Evolutionary conservation across 352 stramenopile genomes (phyloP), one percentile per base, ranked within the genome.

Genomic region (Stramenopiles sp.): DNA sequence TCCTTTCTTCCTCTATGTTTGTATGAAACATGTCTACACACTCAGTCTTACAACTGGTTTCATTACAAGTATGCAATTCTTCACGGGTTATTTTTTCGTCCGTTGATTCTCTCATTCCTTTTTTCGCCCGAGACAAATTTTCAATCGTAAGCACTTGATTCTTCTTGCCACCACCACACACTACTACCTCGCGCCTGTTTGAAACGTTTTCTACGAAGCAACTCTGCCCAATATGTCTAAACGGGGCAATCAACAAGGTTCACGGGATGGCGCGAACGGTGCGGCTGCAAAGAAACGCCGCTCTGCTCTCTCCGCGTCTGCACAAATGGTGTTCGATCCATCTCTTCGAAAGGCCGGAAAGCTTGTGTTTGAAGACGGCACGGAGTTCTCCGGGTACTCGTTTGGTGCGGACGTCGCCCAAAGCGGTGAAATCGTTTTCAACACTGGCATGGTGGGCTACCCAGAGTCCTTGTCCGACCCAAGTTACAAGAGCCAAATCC

Each of bases 381-480:
- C 85, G 18, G 80, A 80, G 68, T 91, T 92, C 80, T 77, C 79
- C 1, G 87, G 88, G 25, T 87, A 89, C 79, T 96, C 87, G 79
- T 98, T 98, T 82, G 94, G 94, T 74, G 90, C 92, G 18, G 75
- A 87, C 18, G 85, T 82, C 49, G 86, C 83, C 75, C 87, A 93
- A 79, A 87, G 86, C 30, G 94, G 94, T 49, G 93, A 98, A 84
- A 92, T 98, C 76, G 94, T 98, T 4, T 98, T 99, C 81, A 96
- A 94, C 77, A 98, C 95, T 35, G 92, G 92, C 76, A 99, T 99
- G 94, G 94, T 98, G 68, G 94, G 94, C 74, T 99, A 98, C 86
- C 91, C 94, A 12, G 95, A 99, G 82, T 90, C 89, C 37, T 85
- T 99, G 75, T 97, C 93, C 4, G 95, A 99, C 85, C 95, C 95